Evolutionary conservation across 176 grass and related monocot genomes (phyloP).

Genomic region (Elymus sibiricus): DNA sequence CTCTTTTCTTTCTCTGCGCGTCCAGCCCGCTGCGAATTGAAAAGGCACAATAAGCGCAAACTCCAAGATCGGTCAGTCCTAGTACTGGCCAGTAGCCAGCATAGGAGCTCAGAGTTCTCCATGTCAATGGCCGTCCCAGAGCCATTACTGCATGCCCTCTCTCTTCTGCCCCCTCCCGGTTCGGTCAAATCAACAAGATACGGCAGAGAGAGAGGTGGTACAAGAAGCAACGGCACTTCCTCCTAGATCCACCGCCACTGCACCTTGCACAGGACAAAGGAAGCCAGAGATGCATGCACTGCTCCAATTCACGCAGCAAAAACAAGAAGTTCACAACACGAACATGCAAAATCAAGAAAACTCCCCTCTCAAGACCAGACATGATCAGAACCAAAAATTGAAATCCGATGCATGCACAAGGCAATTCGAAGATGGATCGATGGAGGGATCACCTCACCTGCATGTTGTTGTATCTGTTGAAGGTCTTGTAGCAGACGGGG

Average conservation of each 20-base stretch:
- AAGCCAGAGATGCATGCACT: background rate
- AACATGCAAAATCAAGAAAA: constrained; percentile 4
- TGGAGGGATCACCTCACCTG: constrained; percentile 41
- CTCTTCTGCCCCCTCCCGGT: constrained; percentile 4
- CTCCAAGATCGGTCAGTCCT: constrained; percentile 34
- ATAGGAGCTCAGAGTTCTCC: constrained; percentile 3
- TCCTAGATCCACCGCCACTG: constrained; percentile 38
- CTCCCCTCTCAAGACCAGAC: background rate
- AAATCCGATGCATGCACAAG: background rate
- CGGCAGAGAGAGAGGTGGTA: background rate
- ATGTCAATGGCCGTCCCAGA: constrained; percentile 33
- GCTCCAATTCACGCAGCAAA: background rate
- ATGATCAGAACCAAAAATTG: background rate
- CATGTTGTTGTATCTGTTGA: constrained; percentile 97
- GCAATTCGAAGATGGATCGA: background rate
- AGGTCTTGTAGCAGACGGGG: constrained; percentile 84
- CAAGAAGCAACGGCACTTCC: constrained; percentile 7
- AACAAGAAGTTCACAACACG: background rate
- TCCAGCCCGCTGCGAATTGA: constrained; percentile 7
- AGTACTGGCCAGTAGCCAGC: background rate
- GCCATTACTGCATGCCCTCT: constrained; percentile 32
- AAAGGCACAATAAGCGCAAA: constrained; percentile 37
- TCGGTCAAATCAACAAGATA: constrained; percentile 53
- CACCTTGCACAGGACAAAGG: background rate
- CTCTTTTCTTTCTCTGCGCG: background rate